A percentile compares a stretch with the other conserved stretches of the same genome.
Evolutionary conservation across 441 rosid genomes (phyloP).

Genomic region (Cnidoscolus chayamansa): DNA sequence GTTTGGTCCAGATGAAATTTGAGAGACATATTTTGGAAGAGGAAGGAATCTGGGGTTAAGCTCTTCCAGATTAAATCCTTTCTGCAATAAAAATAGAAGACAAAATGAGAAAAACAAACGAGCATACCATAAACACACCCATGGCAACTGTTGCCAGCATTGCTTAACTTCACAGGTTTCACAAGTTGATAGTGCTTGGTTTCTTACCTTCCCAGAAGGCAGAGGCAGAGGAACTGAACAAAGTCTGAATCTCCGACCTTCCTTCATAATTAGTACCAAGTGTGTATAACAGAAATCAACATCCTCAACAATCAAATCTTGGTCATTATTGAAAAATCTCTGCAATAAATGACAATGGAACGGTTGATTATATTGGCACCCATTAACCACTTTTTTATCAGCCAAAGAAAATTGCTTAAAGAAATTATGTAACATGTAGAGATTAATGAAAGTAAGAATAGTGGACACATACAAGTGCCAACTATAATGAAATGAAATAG

Average conservation of each 20-base stretch:
- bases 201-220: constrained; percentile 50
- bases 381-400: background rate
- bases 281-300: constrained; percentile 84
- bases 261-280: constrained; percentile 54
- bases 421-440: constrained; percentile 3
- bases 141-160: background rate
- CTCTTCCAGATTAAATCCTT: constrained; percentile 53
- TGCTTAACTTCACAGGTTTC: constrained; percentile 4
- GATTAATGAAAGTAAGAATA: constrained; percentile 8
- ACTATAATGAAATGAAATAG: background rate
- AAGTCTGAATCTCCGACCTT: constrained; percentile 49
- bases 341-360: constrained; percentile 34
- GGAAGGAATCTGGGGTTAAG: constrained; percentile 70
- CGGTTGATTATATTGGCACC: background rate
- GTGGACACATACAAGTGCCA: background rate
- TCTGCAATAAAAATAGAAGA: constrained; percentile 38
- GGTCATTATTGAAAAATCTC: constrained; percentile 55
- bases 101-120: constrained; percentile 19
- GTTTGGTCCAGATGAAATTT: constrained; percentile 81
- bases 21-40: constrained; percentile 70
- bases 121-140: constrained; percentile 14
- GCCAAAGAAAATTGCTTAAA: constrained; percentile 1
- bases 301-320: constrained; percentile 59
- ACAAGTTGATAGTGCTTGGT: constrained; percentile 9
- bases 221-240: constrained; percentile 79